Base-by-base conservation (phyloP, 129 eudicot genomes). In the Lonicera japonica region DNA sequence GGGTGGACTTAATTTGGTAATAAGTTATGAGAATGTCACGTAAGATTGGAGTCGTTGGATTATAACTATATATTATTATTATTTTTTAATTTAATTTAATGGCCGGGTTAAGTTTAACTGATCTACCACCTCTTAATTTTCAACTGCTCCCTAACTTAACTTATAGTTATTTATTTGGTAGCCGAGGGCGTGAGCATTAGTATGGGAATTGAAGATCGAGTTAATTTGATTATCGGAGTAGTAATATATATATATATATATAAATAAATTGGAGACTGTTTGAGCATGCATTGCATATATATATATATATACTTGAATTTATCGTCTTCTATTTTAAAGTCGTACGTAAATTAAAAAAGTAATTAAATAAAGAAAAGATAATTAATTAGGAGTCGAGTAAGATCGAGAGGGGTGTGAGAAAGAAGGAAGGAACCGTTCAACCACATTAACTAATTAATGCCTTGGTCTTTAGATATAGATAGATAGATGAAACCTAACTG, bases 1-100 rank as follows among this genome's bases (percentile, higher is more conserved):
- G 63, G 75, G 86, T 79, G 94, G 86, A 77, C 76, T 82, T 55
- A 74, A 80, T n/a, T n/a, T n/a, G 84, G 73, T 15, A 5, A 69
- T 60, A 59, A 70, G 63, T 70, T 20, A 70, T 58, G 57, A 11
- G 61, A 46, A 73, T 57, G 24, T 52, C 53, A 59, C 45, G 22
- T 58, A 17, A 25, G 50, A 34, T 68, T 73, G 76, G 54, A 16
- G 47, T 50, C 41, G 51, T 55, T 63, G 13, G 64, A 64, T 58
- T 65, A 36, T 68, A 39, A 61, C 21, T 63, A 60, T 56, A 61
- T 29, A n/a, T n/a, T n/a, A 29, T 1, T 29, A 29, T 29, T 29
- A 1, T 29, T 36, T 63, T 5, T 14, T 46, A 0, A 13, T 11
- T n/a, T n/a, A n/a, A n/a, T n/a, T n/a, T n/a, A n/a, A n/a, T n/a